These are phyloP conservation scores for Neurospora africana DNA, from an alignment of 495 filamentous ascomycete species.

Conservation along the genomic window DNA sequence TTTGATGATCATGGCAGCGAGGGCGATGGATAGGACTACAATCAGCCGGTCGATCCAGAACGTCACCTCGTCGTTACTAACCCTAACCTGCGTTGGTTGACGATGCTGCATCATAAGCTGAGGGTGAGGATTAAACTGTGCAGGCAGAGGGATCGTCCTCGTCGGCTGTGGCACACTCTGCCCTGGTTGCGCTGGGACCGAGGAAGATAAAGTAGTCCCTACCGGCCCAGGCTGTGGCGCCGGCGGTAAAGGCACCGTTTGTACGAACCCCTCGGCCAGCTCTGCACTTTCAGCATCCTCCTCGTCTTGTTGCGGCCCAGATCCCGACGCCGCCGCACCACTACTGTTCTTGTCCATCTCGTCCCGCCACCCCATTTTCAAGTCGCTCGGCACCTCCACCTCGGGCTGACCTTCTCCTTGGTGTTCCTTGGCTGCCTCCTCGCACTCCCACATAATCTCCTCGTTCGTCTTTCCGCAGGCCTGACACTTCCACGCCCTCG, in stretches of 20 bases:
- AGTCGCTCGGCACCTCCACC: slow-evolving; percentile 43
- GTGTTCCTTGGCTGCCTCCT: slow-evolving; percentile 43
- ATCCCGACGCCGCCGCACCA: background rate
- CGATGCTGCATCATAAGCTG: slow-evolving; percentile 8
- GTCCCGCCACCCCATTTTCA: slow-evolving; percentile 49
- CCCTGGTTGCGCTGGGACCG: slow-evolving; percentile 7
- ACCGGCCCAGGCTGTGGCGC: slow-evolving; percentile 1
- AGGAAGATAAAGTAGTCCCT: background rate
- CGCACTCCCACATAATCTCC: slow-evolving; percentile 59
- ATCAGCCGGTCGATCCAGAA: slow-evolving; percentile 54
- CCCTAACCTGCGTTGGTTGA: slow-evolving; percentile 20
- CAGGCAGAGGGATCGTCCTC: slow-evolving; percentile 24
- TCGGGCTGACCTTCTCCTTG: slow-evolving; percentile 27
- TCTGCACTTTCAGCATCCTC: slow-evolving; percentile 29
- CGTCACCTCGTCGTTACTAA: slow-evolving; percentile 24
- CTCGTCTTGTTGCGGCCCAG: background rate
- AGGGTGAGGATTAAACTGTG: background rate
- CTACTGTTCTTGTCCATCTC: slow-evolving; percentile 31
- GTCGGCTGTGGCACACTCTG: slow-evolving; percentile 26
- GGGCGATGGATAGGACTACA: slow-evolving; percentile 37
- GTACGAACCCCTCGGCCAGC: slow-evolving; percentile 41
- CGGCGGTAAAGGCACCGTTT: slow-evolving; percentile 22
- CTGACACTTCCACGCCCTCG: slow-evolving; percentile 39
- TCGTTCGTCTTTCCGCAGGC: slow-evolving; percentile 56
- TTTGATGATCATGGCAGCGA: slow-evolving; percentile 44